Evolutionary conservation across 352 stramenopile genomes (phyloP), one percentile per base, ranked within the genome.

Genomic region (Globisporangium alternatum): DNA sequence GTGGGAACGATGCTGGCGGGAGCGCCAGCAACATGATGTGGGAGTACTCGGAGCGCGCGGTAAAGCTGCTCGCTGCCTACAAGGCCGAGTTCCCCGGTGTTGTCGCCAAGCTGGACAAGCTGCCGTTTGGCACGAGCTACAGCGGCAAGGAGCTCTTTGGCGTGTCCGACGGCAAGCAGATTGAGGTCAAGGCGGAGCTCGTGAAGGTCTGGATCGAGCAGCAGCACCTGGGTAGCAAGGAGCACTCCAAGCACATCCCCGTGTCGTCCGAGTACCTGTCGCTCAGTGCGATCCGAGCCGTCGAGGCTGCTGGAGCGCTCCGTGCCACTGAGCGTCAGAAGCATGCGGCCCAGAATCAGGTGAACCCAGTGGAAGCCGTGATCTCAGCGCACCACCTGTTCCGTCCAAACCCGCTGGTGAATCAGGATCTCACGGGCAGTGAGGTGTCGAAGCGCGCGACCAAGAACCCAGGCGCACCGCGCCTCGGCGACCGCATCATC

Each of bases 21-120:
- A 71, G 45, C 41, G 66, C 30, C 5, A 60, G 45, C 45, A 60
- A 63, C 25, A 88, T 76, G 5, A 77, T 74, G n/a, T 99, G 97
- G 97, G 95, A 99, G 78, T 99, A 98, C 76, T 98, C 96, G 3
- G 90, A 97, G 53, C 96, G 93, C 41, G 97, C 97, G 6, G 83
- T 99, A 25, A 78, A 95, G 19, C 83, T 99, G 41, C 84, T 99
- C 52, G 83, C 89, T 10, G 88, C 85, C 6, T 99, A 98, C 74
- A 87, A 95, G 66, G 84, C 90, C 21, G 79, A 91, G 58, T 99
- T 99, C 64, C 96, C 97, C 7, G 80, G 90, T 4, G 71, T 99
- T 28, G 96, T 99, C 71, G 72, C 71, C 21, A 88, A 85, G 19
- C 67, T 99, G 22, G 82, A 86, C 49, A 89, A 89, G 56, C 70